Evolutionary conservation across 371 early-diverging fungal genomes (phyloP).

Genomic region (Apophysomyces elegans): DNA sequence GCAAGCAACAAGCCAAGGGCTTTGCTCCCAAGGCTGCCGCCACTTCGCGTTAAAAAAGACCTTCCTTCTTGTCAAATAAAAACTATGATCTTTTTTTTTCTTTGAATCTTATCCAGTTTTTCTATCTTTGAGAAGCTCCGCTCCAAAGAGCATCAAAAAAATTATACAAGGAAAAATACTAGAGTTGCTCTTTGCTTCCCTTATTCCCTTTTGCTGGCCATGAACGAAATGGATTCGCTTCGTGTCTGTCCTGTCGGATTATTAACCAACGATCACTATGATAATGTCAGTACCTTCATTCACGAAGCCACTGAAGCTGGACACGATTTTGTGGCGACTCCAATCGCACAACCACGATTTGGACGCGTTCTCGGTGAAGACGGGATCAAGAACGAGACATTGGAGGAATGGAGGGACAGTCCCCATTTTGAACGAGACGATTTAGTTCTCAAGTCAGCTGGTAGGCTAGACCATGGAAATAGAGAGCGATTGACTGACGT

Average conservation of each 20-base stretch:
- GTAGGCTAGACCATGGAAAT: conserved; percentile 28
- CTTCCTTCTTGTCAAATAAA: not conserved
- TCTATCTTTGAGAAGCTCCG: conserved; percentile 2
- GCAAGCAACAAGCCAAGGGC: conserved; percentile 85
- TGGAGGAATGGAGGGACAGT: conserved; percentile 41
- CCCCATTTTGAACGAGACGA: conserved; percentile 51
- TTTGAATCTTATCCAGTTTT: not conserved
- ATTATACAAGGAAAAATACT: not conserved
- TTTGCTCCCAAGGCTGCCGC: conserved; percentile 77
- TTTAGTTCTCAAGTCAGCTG: conserved; percentile 47
- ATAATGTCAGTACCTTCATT: conserved; percentile 47
- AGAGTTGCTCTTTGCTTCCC: not conserved
- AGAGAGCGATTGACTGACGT: not conserved
- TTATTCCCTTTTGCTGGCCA: not conserved
- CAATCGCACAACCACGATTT: conserved; percentile 58
- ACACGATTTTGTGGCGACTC: conserved; percentile 65
- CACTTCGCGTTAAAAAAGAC: conserved; percentile 75
- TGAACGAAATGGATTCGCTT: conserved; percentile 12
- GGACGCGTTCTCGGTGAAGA: conserved; percentile 51
- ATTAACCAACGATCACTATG: conserved; percentile 34
- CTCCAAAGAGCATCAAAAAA: not conserved
- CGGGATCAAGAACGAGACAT: conserved; percentile 11
- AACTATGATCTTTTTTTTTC: not conserved
- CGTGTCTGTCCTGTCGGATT: conserved; percentile 45
- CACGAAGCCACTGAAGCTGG: conserved; percentile 50